These are phyloP conservation scores for Fusarium bactridioides DNA, from an alignment of 2,329 filamentous ascomycete genomes.

Conservation along the genomic window DNA sequence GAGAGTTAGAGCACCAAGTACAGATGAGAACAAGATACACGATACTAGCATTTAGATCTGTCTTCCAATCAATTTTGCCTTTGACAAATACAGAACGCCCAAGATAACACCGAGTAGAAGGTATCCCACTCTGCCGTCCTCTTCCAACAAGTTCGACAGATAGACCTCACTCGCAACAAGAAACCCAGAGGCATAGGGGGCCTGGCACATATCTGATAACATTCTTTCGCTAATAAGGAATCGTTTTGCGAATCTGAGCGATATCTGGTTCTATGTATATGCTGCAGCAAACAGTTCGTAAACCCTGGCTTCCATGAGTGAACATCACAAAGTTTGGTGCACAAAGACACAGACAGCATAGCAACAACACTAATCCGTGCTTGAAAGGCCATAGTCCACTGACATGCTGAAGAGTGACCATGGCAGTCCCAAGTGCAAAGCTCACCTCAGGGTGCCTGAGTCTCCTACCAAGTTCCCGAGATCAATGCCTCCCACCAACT, in stretches of 20 bases:
- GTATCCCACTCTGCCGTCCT: no score
- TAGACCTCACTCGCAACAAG: neutral
- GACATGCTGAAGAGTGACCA: neutral
- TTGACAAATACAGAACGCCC: no score
- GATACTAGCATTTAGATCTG: rapidly evolving
- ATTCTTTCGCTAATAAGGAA: neutral
- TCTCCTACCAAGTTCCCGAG: neutral
- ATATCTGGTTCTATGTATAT: neutral
- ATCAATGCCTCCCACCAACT: neutral
- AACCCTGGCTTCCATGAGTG: neutral
- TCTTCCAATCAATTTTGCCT: no score
- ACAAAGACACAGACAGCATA: neutral
- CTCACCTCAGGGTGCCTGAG: neutral
- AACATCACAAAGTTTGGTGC: neutral
- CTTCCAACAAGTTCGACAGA: neutral
- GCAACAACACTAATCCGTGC: rapidly evolving
- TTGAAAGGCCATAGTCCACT: neutral
- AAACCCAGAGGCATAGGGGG: neutral
- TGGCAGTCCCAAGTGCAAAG: neutral
- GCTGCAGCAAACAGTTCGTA: neutral
- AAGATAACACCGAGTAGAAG: neutral
- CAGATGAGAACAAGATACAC: neutral
- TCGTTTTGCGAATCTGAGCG: rapidly evolving
- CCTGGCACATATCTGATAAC: neutral
- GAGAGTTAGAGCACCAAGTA: neutral